Conservation (phyloP, 2,329 filamentous ascomycete genomes). For the Colletotrichum sp. region DNA sequence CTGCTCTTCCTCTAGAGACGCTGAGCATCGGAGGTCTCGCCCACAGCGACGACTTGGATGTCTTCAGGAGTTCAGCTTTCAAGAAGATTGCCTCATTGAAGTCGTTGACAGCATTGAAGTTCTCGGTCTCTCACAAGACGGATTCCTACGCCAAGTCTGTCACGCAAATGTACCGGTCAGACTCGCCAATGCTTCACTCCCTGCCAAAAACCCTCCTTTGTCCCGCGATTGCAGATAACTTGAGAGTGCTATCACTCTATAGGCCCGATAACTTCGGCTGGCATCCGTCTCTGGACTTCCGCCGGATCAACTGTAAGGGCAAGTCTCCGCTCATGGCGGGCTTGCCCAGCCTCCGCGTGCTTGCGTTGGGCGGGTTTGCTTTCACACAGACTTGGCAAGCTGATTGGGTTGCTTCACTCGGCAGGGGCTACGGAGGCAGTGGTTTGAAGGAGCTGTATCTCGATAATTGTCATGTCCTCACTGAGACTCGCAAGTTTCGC, state of each 20-base stretch:
- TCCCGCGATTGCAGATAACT: not conserved
- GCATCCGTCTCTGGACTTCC: accelerated
- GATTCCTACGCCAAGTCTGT: not conserved
- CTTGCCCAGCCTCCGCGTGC: accelerated
- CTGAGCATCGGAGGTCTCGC: not conserved
- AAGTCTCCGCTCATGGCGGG: accelerated
- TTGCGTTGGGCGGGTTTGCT: accelerated
- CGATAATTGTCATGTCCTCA: accelerated
- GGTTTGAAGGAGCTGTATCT: not conserved
- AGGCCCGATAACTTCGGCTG: accelerated
- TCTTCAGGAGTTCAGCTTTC: no score
- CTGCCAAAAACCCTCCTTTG: not conserved
- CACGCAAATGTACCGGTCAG: accelerated
- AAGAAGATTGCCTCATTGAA: not conserved
- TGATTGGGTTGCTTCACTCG: not conserved
- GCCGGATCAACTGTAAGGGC: accelerated
- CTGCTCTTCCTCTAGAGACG: not conserved
- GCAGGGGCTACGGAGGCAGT: not conserved
- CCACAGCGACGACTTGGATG: accelerated
- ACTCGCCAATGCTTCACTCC: accelerated
- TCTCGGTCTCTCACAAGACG: accelerated
- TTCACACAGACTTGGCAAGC: not conserved
- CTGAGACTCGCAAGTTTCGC: not conserved
- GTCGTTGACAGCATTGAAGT: accelerated
- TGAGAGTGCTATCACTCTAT: not conserved